A percentile compares a stretch with the other conserved stretches of the same genome.
These are phyloP conservation scores for Diplodia corticola DNA, from an alignment of 2,329 filamentous ascomycete genomes.

Conservation along the genomic window DNA sequence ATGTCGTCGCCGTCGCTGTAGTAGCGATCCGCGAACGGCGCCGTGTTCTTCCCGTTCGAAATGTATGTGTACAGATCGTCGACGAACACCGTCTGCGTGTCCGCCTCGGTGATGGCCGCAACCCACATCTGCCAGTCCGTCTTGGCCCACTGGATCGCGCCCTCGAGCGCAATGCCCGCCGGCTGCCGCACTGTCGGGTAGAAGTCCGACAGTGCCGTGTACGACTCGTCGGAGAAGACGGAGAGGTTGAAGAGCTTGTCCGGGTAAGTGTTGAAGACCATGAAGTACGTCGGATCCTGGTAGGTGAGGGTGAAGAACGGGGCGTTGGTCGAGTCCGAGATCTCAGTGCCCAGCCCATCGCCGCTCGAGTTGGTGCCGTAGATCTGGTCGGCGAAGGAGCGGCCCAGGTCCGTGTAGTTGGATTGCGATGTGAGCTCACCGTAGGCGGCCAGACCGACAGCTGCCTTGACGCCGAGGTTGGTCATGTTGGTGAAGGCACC, in stretches of 20 bases:
- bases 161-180: conserved; percentile 45
- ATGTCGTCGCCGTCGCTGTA: conserved; percentile 34
- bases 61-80: conserved; percentile 46
- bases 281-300: conserved; percentile 38
- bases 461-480: conserved; percentile 50
- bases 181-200: conserved; percentile 39
- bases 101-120: conserved; percentile 29
- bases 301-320: conserved; percentile 47
- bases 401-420: conserved; percentile 41
- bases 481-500: conserved; percentile 47
- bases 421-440: conserved; percentile 40
- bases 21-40: conserved; percentile 48
- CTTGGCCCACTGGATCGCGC: conserved; percentile 45
- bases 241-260: conserved; percentile 43
- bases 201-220: conserved; percentile 41
- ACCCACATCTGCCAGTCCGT: conserved; percentile 49
- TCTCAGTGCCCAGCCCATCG: conserved; percentile 22
- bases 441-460: conserved; percentile 49
- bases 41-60: conserved; percentile 45
- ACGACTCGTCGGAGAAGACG: conserved; percentile 40
- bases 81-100: conserved; percentile 34
- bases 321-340: conserved; percentile 27
- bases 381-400: conserved; percentile 30
- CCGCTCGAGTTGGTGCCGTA: conserved; percentile 19
- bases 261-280: conserved; percentile 46